Percentiles rank a stretch among this genome's conserved stretches.
Conservation (phyloP, 805 yeast genomes). For the Saturnispora bothae region DNA sequence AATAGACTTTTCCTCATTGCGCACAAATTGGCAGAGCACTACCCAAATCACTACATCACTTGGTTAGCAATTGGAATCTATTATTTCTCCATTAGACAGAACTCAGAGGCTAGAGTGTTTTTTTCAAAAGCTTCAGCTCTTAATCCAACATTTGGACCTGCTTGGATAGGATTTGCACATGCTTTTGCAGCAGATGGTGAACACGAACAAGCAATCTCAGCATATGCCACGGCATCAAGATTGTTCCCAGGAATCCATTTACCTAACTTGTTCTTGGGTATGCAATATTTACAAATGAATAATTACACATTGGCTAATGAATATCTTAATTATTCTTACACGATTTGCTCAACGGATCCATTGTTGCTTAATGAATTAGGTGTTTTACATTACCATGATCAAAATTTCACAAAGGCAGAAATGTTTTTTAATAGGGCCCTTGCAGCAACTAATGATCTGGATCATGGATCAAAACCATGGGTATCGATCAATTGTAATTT, state of each 20-base stretch:
- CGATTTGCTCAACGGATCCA: slow-evolving; percentile 79
- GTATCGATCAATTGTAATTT: slow-evolving; percentile 74
- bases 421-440: slow-evolving; percentile 60
- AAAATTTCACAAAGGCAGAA: slow-evolving; percentile 60
- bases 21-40: slow-evolving; percentile 75
- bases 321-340: slow-evolving; percentile 63
- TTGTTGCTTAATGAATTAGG: slow-evolving; percentile 84
- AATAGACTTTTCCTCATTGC: slow-evolving; percentile 73
- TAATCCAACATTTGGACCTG: slow-evolving; percentile 84
- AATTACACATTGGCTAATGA: slow-evolving; percentile 78
- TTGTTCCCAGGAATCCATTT: slow-evolving; percentile 84
- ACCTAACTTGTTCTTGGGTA: slow-evolving; percentile 84
- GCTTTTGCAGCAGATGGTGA: slow-evolving; percentile 98
- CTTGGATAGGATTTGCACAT: slow-evolving; percentile 98
- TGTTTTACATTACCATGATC: slow-evolving; percentile 74
- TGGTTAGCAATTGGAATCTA: slow-evolving; percentile 93
- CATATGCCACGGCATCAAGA: slow-evolving; percentile 91
- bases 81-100: slow-evolving; percentile 62
- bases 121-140: slow-evolving; percentile 83
- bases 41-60: slow-evolving; percentile 72
- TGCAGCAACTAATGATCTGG: slow-evolving; percentile 53
- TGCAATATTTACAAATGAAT: slow-evolving; percentile 89
- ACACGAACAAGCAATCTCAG: slow-evolving; percentile 96
- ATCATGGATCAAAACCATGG: slow-evolving; percentile 77
- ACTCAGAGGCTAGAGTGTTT: slow-evolving; percentile 74